Conservation (phyloP, 2,329 filamentous ascomycete genomes). For the Aaosphaeria arxii region DNA sequence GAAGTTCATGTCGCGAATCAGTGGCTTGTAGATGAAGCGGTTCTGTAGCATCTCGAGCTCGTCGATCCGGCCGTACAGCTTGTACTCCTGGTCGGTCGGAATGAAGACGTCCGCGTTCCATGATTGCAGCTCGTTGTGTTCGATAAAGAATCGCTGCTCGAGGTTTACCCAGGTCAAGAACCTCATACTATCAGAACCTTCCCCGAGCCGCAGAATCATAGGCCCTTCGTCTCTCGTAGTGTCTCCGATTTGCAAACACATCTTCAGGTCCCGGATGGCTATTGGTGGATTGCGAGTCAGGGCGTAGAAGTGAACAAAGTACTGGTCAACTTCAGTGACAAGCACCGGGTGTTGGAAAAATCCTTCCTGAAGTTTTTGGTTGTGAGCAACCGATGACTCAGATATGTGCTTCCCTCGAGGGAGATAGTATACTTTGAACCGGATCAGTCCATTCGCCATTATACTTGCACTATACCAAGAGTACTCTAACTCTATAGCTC, state of each 20-base stretch:
- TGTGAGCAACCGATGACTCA: constrained; percentile 8
- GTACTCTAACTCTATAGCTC: no score
- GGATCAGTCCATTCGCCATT: background rate
- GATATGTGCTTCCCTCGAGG: constrained; percentile 5
- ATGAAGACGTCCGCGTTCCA: constrained; percentile 10
- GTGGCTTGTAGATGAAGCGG: constrained; percentile 18
- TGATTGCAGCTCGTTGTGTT: constrained; percentile 6
- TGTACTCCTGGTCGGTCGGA: constrained; percentile 4
- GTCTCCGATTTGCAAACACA: constrained; percentile 10
- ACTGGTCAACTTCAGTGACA: constrained; percentile 6
- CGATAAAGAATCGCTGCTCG: constrained; percentile 16
- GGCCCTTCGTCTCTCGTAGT: constrained; percentile 3
- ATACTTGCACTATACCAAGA: no score
- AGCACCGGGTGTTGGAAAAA: constrained; percentile 19
- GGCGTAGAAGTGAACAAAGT: constrained; percentile 11
- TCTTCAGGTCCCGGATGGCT: constrained; percentile 10
- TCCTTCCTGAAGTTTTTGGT: constrained; percentile 12
- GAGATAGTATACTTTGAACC: constrained; percentile 12
- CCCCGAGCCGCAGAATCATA: constrained; percentile 6
- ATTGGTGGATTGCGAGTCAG: constrained; percentile 10
- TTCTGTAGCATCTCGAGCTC: constrained; percentile 18
- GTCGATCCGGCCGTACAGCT: constrained; percentile 8
- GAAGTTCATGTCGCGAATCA: constrained; percentile 7
- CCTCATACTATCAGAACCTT: constrained; percentile 9
- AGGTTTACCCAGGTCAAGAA: constrained; percentile 14